Evolutionary conservation across 768 basidiomycete genomes (phyloP), one percentile per base, ranked within the genome.

Genomic region (Gymnopilus junonius): DNA sequence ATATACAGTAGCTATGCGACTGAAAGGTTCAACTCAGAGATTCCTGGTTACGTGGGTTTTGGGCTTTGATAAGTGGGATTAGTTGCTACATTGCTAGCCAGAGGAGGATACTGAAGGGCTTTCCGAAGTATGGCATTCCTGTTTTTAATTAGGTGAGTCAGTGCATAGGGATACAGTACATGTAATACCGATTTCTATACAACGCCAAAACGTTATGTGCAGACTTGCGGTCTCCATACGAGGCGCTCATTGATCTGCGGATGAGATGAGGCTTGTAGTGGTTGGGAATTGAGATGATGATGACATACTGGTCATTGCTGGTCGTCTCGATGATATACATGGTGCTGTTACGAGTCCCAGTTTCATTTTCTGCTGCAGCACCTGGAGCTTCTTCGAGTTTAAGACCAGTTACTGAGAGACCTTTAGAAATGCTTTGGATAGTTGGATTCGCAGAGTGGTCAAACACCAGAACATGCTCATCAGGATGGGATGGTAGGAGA

Each of bases 271-370:
- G 32, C 54, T 29, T 20, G 23, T 25, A 8, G n/a, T 27, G 27
- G 51, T 58, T 25, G 20, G 15, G n/a, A n/a, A n/a, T 39, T 27
- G 46, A 25, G n/a, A 2, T 32, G 3, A n/a, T 51, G n/a, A 65
- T 42, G 39, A 73, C 82, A 8, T 65, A 85, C 86, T 79, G 82
- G 67, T 85, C 85, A 48, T 86, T 84, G 31, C 77, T 80, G 0
- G 82, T 85, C 5, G 90, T 88, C 70, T 93, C 87, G 17, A 94
- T 76, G 62, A 92, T 86, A 72, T 87, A 93, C 87, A 94, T 94
- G 53, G 81, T 86, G 65, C 83, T 80, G 65, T 91, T 88, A 75
- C 79, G 83, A 67, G 67, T 72, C 40, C 80, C 77, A 12, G 73
- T 75, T n/a, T 80, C 77, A 43, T 83, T 85, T 2, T 80, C 80